Conservation (phyloP, 495 filamentous ascomycete genomes). For the Corynascus novoguineensis region DNA sequence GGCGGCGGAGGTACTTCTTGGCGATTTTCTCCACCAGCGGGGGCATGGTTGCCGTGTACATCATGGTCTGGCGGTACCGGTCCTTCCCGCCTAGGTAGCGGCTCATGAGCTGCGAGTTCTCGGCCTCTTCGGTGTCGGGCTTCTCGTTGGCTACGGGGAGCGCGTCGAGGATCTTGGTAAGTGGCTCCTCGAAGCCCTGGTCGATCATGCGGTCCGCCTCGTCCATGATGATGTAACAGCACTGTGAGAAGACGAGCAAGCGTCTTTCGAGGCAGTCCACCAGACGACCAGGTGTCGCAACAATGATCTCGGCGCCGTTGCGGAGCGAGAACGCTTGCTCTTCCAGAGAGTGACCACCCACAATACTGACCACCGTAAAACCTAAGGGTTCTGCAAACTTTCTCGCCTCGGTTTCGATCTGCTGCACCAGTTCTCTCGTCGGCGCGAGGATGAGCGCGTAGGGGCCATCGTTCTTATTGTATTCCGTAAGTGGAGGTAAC, state of each 20-base stretch:
- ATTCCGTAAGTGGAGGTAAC: slow-evolving; percentile 75
- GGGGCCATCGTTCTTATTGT: slow-evolving; percentile 90
- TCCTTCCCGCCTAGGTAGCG: slow-evolving; percentile 76
- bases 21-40: slow-evolving; percentile 90
- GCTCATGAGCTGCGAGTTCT: slow-evolving; percentile 79
- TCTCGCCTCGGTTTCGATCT: slow-evolving; percentile 91
- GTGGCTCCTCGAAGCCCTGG: slow-evolving; percentile 92
- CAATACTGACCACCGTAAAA: slow-evolving; percentile 94
- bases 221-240: slow-evolving; percentile 95
- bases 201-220: slow-evolving; percentile 99
- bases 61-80: slow-evolving; percentile 97
- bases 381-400: slow-evolving; percentile 90
- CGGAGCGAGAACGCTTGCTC: slow-evolving; percentile 90
- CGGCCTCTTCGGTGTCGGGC: slow-evolving; percentile 90
- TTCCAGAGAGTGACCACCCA: slow-evolving; percentile 92
- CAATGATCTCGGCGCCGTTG: slow-evolving; percentile 97
- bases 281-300: slow-evolving; percentile 93
- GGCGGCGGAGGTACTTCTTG: slow-evolving; percentile 88
- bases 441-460: slow-evolving; percentile 96
- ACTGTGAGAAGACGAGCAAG: slow-evolving; percentile 85
- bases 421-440: slow-evolving; percentile 96
- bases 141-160: slow-evolving; percentile 93
- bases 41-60: slow-evolving; percentile 99
- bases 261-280: slow-evolving; percentile 95
- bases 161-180: slow-evolving; percentile 98